Conservation (phyloP, 2,329 filamentous ascomycete genomes). For the Neonectria sp. region DNA sequence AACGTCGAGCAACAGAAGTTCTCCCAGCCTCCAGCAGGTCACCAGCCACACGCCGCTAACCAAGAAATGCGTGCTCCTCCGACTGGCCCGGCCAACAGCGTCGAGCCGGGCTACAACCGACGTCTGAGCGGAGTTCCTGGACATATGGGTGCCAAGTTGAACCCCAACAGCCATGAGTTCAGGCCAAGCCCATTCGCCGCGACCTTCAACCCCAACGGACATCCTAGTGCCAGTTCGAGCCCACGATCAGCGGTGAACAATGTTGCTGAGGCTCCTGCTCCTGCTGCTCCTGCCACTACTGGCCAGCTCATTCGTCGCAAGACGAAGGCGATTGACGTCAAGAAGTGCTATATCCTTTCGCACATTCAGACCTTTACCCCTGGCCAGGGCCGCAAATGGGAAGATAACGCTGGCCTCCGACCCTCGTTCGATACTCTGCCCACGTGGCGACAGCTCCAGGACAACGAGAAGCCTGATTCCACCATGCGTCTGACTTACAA, state of each 20-base stretch:
- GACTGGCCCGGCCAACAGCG: conserved; percentile 77
- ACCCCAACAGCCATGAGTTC: conserved; percentile 83
- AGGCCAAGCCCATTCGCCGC: conserved; percentile 86
- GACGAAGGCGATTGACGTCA: conserved; percentile 78
- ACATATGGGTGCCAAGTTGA: conserved; percentile 71
- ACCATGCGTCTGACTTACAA: conserved; percentile 79
- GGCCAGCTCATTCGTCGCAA: conserved; percentile 77
- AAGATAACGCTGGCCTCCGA: conserved; percentile 85
- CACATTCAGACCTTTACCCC: conserved; percentile 69
- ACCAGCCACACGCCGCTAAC: conserved; percentile 65
- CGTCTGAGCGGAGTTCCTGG: conserved; percentile 66
- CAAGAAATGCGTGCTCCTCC: conserved; percentile 81
- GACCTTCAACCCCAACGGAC: conserved; percentile 82
- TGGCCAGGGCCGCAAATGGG: conserved; percentile 72
- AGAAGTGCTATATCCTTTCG: conserved; percentile 73
- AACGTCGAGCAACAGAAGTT: conserved; percentile 68
- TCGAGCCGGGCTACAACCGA: conserved; percentile 67
- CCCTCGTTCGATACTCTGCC: conserved; percentile 88
- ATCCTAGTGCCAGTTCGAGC: conserved; percentile 79
- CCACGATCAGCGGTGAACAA: conserved; percentile 75
- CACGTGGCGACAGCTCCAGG: conserved; percentile 82
- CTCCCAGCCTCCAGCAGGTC: conserved; percentile 58
- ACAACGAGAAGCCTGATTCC: conserved; percentile 79
- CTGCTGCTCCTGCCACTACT: conserved; percentile 42
- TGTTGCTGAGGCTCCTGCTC: conserved; percentile 55